Base-by-base conservation (phyloP, 108 stramenopile genomes). In the Cyclotella sp. region DNA sequence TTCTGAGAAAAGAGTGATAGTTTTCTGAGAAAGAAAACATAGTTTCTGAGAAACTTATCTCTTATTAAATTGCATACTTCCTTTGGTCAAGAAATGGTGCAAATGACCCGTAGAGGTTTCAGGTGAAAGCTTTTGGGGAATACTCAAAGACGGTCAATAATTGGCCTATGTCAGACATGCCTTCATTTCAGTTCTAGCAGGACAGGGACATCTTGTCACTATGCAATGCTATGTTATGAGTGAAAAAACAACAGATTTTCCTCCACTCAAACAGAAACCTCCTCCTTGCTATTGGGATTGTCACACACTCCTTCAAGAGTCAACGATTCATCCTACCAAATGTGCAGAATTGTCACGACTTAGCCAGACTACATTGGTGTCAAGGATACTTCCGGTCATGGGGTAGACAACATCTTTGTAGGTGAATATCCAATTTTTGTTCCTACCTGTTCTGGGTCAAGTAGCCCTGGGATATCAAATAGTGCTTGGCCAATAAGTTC, bases 201-300 rank as follows among this genome's bases (percentile, higher is more conserved):
- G 45, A 14, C 0, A 29, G 4, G 75, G 79, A 79, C 29, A 18
- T 26, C 53, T 61, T 15, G 53, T 44, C 4, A 77, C 85, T 7
- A 73, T 77, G 0, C 65, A 60, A 18, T 82, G 83, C 49, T 63
- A 55, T 16, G 41, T 76, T 0, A 76, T 66, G 44, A 78, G 72
- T 28, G 76, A 78, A 70, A 85, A 80, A 26, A 40, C 54, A 4
- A 13, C 19, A 9, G 12, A n/a, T 57, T 22, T 19, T n/a, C 55
- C 21, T 19, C 18, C 15, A 21, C 55, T 11, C 19, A n/a, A 57
- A 57, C 19, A 13, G 21, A 22, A 9, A 9, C 19, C 55, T 57
- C 55, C 55, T 57, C 9, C 16, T n/a, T 16, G 55, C 55, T n/a
- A 11, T 57, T 11, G 9, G 19, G 55, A 57, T 16, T 57, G 55